These are phyloP conservation scores for Claviceps monticola DNA, from an alignment of 2,329 filamentous ascomycete genomes.

Conservation along the genomic window DNA sequence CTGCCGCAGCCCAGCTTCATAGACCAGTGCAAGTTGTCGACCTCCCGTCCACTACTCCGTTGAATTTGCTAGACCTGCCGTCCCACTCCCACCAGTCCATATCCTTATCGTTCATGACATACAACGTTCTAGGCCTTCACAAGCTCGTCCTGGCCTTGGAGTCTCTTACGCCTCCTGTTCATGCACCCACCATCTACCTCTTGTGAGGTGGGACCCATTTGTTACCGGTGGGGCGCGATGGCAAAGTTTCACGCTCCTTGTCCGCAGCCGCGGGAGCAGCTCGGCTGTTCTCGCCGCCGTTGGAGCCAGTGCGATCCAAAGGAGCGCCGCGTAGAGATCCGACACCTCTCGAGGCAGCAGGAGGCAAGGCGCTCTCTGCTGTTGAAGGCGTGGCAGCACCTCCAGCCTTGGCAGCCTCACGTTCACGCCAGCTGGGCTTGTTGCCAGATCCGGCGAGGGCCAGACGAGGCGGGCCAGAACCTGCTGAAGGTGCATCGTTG, in stretches of 20 bases:
- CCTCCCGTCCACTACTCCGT: not conserved
- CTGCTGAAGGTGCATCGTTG: constrained; percentile 24
- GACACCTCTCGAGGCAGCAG: constrained; percentile 26
- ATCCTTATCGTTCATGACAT: not conserved
- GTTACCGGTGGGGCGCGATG: constrained; percentile 40
- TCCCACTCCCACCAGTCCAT: not conserved
- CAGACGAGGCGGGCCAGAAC: constrained; percentile 44
- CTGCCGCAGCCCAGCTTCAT: not conserved
- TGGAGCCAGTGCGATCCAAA: constrained; percentile 30
- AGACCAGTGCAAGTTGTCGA: not conserved
- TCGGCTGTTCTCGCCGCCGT: constrained; percentile 26
- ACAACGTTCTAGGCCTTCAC: too few relatives aligned
- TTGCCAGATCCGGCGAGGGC: constrained; percentile 43
- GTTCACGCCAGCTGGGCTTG: constrained; percentile 61
- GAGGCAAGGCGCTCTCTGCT: constrained; percentile 30
- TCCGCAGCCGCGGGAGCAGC: constrained; percentile 28
- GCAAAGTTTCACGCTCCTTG: constrained; percentile 37
- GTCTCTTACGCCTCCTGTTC: too few relatives aligned
- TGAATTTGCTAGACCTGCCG: not conserved
- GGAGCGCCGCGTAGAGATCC: constrained; percentile 19
- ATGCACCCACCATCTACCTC: constrained; percentile 13
- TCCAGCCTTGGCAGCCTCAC: constrained; percentile 40
- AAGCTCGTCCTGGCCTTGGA: not conserved
- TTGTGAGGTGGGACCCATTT: constrained; percentile 44
- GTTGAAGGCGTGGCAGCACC: constrained; percentile 18